phyloP scores from a whole-genome alignment of 257 asterid genomes.

The Solanum stenotomum region DNA sequence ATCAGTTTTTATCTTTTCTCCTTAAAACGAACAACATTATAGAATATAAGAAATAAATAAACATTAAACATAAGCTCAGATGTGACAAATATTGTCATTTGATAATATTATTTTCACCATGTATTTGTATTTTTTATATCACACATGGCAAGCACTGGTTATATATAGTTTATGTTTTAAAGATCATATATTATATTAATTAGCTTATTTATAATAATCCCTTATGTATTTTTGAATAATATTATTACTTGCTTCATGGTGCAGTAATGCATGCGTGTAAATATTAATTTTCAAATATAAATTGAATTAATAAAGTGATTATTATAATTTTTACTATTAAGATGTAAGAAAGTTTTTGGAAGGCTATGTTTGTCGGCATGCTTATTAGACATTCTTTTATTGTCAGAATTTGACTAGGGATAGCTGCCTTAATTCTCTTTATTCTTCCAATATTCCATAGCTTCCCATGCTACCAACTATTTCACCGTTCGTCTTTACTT shows the following conservation, averaged over 20 bases:
- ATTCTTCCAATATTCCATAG: conserved; percentile 15
- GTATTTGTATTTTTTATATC: neutral
- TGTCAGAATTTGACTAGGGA: conserved; percentile 10
- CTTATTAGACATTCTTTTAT: conserved; percentile 2
- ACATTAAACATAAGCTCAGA: neutral
- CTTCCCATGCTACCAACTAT: neutral
- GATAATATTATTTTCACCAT: neutral
- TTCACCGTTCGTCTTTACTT: neutral
- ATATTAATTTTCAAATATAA: neutral
- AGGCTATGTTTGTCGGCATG: conserved; percentile 9
- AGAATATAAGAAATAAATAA: neutral
- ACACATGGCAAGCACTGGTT: neutral
- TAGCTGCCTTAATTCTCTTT: conserved; percentile 5
- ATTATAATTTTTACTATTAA: neutral
- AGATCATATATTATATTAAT: neutral
- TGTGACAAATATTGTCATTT: neutral
- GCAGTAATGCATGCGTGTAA: conserved; percentile 28
- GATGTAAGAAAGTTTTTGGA: conserved; percentile 1
- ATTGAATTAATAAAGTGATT: neutral
- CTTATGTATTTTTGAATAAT: neutral
- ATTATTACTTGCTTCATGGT: neutral
- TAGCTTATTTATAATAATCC: neutral
- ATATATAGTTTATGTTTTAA: neutral
- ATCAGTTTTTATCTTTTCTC: neutral
- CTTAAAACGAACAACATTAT: neutral